These are phyloP conservation scores for Conoideocrella luteorostrata DNA, from an alignment of 2,329 filamentous ascomycete genomes.

Conservation along the genomic window DNA sequence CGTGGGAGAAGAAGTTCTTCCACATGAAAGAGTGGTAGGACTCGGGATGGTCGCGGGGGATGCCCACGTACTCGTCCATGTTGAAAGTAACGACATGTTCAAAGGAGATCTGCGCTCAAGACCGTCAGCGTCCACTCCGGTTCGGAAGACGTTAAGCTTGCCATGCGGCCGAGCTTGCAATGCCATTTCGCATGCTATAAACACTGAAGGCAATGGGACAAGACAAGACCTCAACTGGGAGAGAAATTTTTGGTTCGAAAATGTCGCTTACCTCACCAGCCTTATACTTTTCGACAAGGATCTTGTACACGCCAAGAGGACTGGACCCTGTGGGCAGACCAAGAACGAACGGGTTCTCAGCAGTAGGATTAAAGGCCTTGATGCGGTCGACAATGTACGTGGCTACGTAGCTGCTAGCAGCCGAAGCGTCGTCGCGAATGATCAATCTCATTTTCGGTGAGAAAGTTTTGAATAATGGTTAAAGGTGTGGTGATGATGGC, in stretches of 20 bases:
- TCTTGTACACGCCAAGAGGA: conserved; percentile 70
- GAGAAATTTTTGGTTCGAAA: no score
- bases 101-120: conserved; percentile 59
- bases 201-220: no score
- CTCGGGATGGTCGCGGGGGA: conserved; percentile 75
- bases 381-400: conserved; percentile 80
- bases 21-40: conserved; percentile 93
- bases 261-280: conserved; percentile 42
- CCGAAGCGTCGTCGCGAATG: conserved; percentile 64
- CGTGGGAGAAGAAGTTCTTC: conserved; percentile 81
- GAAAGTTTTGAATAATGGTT: conserved; percentile 14
- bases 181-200: no score
- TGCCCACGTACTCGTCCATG: conserved; percentile 87
- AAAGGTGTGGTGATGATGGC: conserved; percentile 9
- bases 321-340: conserved; percentile 80
- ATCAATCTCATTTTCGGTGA: conserved; percentile 66
- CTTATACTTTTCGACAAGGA: conserved; percentile 66
- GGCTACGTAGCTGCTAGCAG: conserved; percentile 69
- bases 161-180: background rate
- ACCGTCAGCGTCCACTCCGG: conserved; percentile 4
- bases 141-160: background rate
- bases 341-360: conserved; percentile 70
- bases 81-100: conserved; percentile 88
- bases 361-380: conserved; percentile 66
- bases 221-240: no score